phyloP scores from a whole-genome alignment of 2,329 filamentous ascomycete species.

The Tolypocladium amazonense region DNA sequence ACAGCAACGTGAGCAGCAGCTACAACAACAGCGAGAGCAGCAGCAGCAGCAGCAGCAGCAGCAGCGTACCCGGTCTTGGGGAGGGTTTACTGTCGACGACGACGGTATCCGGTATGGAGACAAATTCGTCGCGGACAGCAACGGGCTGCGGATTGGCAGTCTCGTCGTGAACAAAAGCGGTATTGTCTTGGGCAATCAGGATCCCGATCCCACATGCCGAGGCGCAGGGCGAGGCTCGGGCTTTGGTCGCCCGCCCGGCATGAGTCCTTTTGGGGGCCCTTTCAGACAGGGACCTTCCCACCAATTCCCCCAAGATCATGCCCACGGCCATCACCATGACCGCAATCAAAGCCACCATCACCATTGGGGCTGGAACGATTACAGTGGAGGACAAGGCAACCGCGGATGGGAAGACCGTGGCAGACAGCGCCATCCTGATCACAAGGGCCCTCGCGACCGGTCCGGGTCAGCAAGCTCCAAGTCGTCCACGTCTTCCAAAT shows the following conservation, averaged over 20 bases:
- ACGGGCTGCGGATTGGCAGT: slow-evolving; percentile 34
- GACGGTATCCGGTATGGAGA: slow-evolving; percentile 32
- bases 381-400: neutral
- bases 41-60: neutral
- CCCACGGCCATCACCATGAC: neutral
- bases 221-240: neutral
- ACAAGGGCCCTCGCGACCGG: slow-evolving; percentile 9
- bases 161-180: slow-evolving; percentile 30
- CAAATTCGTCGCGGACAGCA: slow-evolving; percentile 30
- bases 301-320: neutral
- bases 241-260: neutral
- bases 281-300: slow-evolving; percentile 5
- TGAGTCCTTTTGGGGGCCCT: neutral
- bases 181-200: slow-evolving; percentile 14
- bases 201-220: neutral
- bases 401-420: neutral
- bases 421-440: neutral
- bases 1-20: slow-evolving; percentile 3
- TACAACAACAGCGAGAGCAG: slow-evolving; percentile 5
- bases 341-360: neutral
- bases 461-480: slow-evolving; percentile 19
- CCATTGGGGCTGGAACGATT: neutral
- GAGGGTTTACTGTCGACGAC: slow-evolving; percentile 29
- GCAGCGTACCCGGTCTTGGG: slow-evolving; percentile 5
- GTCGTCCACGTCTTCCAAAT: slow-evolving; percentile 21